Base-by-base conservation (phyloP, 2,329 filamentous ascomycete genomes). In the Colletotrichum somersetense region DNA sequence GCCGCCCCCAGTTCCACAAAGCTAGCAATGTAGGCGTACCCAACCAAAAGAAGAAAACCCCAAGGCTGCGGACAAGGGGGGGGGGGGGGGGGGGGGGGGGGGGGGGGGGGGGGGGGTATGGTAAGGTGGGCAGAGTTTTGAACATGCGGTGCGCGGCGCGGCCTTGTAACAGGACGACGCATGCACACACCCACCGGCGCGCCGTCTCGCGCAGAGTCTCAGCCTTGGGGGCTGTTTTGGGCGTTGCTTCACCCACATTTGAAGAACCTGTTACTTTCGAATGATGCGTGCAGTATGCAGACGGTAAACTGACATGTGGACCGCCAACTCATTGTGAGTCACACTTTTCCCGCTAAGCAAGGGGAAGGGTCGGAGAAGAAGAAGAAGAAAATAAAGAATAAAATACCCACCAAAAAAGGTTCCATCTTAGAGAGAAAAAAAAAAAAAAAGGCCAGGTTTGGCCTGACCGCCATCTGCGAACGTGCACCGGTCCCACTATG, bases 301-400 rank as follows among this genome's bases (percentile, higher is more conserved):
- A 44, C 14, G 42, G 42, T 20, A 20, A 18, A 44, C 18, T 7
- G 20, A 26, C 16, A 11, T 20, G 53, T 35, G 26, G 62, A 46
- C 30, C 46, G 67, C 68, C 68, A 71, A 38, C 64, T 53, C 68
- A 71, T 46, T 63, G 50, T 71, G 68, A 71, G 68, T 71, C 68
- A 71, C 68, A 57, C 26, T 6, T 23, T n/a, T n/a, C 14, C 33
- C 46, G 46, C 46, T 10, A 48, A 46, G 44, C 42, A 44, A 46
- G 18, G 44, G 18, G 18, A 46, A 46, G 44, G 3, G 44, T 20
- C 18, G 18, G 18, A 44, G 6, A 6, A 42, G 4, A 12, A 16
- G 40, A 44, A 44, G 6, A 8, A 7, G 40, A 14, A 6, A 1
- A 18, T 3, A 1, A 8, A 10, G 18, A 44, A 20, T 8, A 18